phyloP scores from a whole-genome alignment of 148 eudicot species.

The Camellia lanceoleosa region DNA sequence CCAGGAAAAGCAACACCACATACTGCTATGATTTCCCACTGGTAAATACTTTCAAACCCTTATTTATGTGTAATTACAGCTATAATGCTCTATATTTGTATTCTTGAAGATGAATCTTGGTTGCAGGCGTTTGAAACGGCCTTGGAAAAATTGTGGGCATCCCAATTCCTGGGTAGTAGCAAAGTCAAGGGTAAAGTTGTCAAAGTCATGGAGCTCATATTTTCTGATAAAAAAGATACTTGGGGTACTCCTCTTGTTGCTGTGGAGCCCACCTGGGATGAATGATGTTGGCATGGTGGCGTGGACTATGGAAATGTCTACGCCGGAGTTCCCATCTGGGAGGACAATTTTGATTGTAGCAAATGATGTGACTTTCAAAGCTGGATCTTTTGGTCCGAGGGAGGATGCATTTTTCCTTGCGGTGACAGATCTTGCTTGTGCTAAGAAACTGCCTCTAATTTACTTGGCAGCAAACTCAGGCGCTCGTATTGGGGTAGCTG shows the following conservation, averaged over 20 bases:
- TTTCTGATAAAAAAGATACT: constrained; percentile 64
- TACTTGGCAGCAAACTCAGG: constrained; percentile 98
- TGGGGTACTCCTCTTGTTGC: constrained; percentile 81
- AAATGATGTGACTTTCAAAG: constrained; percentile 89
- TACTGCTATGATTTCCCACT: constrained; percentile 97
- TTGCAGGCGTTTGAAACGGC: constrained; percentile 87
- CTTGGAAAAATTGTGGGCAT: constrained; percentile 66
- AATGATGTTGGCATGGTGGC: constrained; percentile 98
- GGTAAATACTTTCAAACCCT: constrained; percentile 34
- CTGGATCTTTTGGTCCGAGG: constrained; percentile 91
- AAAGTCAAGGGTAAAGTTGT: constrained; percentile 48
- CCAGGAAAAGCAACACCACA: constrained; percentile 92
- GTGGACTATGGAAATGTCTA: constrained; percentile 85
- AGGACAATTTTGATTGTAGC: constrained; percentile 73
- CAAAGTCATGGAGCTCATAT: constrained; percentile 67
- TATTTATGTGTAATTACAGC: neutral
- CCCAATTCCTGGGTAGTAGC: constrained; percentile 33
- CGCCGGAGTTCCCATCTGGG: constrained; percentile 96
- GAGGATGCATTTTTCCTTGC: constrained; percentile 97
- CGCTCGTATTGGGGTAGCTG: constrained; percentile 94
- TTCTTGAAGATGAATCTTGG: constrained; percentile 12
- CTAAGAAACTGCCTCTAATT: constrained; percentile 80
- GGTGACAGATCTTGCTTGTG: constrained; percentile 87
- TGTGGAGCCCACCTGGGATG: constrained; percentile 48
- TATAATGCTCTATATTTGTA: neutral